These are phyloP conservation scores for Dioscorea zingiberensis DNA, from an alignment of 106 monocot species.

Conservation along the genomic window DNA sequence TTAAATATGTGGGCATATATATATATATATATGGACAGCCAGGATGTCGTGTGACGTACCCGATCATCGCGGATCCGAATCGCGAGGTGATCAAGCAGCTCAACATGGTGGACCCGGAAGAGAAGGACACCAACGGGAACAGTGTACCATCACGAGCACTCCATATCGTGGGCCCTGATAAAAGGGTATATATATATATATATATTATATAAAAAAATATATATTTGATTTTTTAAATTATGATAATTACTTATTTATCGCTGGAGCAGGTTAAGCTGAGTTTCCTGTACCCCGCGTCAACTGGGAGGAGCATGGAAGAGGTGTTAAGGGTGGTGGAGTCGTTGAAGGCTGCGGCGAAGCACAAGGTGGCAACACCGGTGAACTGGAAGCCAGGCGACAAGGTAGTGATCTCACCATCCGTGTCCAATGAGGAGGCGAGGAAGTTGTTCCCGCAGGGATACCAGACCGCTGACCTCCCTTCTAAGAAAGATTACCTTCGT, in stretches of 20 bases:
- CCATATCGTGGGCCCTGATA: slow-evolving; percentile 60
- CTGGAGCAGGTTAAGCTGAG: slow-evolving; percentile 45
- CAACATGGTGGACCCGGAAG: slow-evolving; percentile 79
- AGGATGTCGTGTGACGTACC: slow-evolving; percentile 45
- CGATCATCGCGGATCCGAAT: slow-evolving; percentile 51
- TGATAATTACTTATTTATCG: not conserved
- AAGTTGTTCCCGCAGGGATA: slow-evolving; percentile 67
- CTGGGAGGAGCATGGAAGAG: slow-evolving; percentile 76
- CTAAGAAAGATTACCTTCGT: slow-evolving; percentile 72
- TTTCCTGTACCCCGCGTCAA: slow-evolving; percentile 65
- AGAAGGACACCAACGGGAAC: slow-evolving; percentile 32
- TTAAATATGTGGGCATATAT: not conserved
- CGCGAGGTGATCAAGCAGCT: slow-evolving; percentile 52
- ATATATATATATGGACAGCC: slow-evolving; percentile 18
- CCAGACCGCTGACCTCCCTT: slow-evolving; percentile 52
- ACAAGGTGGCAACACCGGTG: slow-evolving; percentile 69
- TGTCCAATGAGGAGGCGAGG: slow-evolving; percentile 54
- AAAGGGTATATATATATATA: slow-evolving; percentile 18
- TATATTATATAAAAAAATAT: too few relatives aligned
- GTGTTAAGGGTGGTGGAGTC: slow-evolving; percentile 73
- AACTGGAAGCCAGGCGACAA: slow-evolving; percentile 74
- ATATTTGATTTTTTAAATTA: too few relatives aligned
- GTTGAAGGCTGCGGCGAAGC: slow-evolving; percentile 45
- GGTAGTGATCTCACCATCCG: slow-evolving; percentile 51
- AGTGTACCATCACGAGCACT: slow-evolving; percentile 53